phyloP scores from a whole-genome alignment of 192 early-diverging fungal species.

The Lobosporangium transversale region DNA sequence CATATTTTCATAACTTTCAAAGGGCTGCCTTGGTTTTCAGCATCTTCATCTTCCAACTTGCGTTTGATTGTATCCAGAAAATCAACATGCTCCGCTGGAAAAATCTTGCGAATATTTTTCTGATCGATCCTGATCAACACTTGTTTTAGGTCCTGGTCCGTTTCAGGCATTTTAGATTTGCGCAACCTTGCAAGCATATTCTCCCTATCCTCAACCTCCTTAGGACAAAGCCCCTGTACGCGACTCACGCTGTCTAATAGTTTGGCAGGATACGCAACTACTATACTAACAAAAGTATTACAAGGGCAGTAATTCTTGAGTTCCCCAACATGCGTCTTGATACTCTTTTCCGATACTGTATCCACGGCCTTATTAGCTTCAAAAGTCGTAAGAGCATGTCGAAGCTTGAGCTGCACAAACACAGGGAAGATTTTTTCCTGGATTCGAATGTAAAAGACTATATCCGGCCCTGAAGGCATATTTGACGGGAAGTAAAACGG shows the following conservation, averaged over 20 bases:
- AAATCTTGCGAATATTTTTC: constrained; percentile 20
- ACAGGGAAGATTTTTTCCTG: constrained; percentile 10
- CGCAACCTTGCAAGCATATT: background rate
- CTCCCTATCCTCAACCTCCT: background rate
- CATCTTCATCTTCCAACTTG: constrained; percentile 4
- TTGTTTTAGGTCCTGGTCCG: constrained; percentile 5
- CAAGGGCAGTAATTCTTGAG: constrained; percentile 21
- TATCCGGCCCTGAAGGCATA: constrained; percentile 24
- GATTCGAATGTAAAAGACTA: constrained; percentile 20
- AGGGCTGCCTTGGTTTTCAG: constrained; percentile 11
- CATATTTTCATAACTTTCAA: too few species aligned
- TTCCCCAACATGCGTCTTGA: constrained; percentile 7
- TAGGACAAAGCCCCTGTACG: background rate
- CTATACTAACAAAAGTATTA: constrained; percentile 13
- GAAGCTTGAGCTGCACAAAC: constrained; percentile 26
- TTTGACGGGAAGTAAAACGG: constrained; percentile 29
- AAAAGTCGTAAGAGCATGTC: constrained; percentile 16
- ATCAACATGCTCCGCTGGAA: constrained; percentile 21
- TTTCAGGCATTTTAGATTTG: background rate
- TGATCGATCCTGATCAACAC: constrained; percentile 24
- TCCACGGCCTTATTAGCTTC: constrained; percentile 15
- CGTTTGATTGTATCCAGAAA: constrained; percentile 16
- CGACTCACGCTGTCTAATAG: constrained; percentile 1
- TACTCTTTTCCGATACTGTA: constrained; percentile 13
- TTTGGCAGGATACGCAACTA: constrained; percentile 15